Base-by-base conservation (phyloP, 345 rosid species). In the Populus deltoides region DNA sequence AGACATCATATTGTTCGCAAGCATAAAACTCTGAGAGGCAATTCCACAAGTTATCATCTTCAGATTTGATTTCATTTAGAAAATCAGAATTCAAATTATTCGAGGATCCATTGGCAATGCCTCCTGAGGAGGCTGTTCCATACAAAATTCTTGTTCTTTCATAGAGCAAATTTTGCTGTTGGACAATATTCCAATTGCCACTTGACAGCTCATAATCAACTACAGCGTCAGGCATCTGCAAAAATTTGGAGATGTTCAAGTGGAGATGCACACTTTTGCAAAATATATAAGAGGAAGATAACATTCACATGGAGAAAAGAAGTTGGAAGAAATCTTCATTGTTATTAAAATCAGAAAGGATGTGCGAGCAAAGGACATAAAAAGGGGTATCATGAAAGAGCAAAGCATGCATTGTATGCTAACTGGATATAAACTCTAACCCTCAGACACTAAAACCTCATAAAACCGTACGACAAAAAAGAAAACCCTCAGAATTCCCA, bases 171-270 rank as follows among this genome's bases (percentile, higher is more conserved):
- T 96, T 91, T 79, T 96, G 98, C 83, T 96, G 99, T 81, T 96
- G 99, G 83, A 93, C 80, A 70, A 92, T 92, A 66, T 86, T 92
- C 97, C 99, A 96, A 81, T 83, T 88, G 78, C 97, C 97, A 83
- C 81, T 90, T 82, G 90, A 83, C 15, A 96, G 83, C 78, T 92
- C 93, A 65, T 89, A 93, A 88, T 93, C 99, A 88, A 96, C 98
- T 79, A 93, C 91, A 31, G 97, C 94, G 89, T 92, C 94, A 61
- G 97, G 98, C 97, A 93, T 96, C 98, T 95, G 90, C 41, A 71
- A 31, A 74, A 61, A 39, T 38, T 45, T 55, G 41, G 31, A 65
- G 62, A 43, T 22, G 47, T 13, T 80, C 25, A 55, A 70, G 33
- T 68, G 35, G 62, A 47, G 67, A 72, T 73, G 68, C 70, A 66